Evolutionary conservation across 768 basidiomycete species (phyloP), one percentile per base, ranked within the genome.

Genomic region (Boletus subcaerulescens): DNA sequence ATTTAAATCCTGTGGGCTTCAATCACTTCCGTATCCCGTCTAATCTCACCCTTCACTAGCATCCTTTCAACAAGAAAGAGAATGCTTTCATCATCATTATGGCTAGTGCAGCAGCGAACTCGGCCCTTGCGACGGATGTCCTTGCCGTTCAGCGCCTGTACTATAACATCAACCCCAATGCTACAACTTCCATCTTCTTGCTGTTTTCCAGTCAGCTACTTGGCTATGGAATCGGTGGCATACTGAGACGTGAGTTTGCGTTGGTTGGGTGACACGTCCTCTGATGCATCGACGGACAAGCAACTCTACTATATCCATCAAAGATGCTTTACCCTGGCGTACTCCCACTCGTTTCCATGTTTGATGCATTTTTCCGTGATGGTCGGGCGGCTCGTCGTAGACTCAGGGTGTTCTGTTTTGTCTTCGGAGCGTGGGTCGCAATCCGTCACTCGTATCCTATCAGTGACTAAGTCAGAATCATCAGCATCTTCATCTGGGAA

Each of bases 41-140:
- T 32, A 13, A 13, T 31, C 60, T 55, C n/a, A 53, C 18, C 33
- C 33, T 44, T 45, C 32, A 15, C 35, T n/a, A 81, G 80, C 74
- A 77, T 22, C 78, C 82, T 5, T 82, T 81, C 66, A 82, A 82
- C 63, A 81, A 79, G 65, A 82, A 82, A 51, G 82, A 83, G 61
- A 79, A 80, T 65, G 79, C 80, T 0, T 80, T 82, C 58, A 77
- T 82, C 33, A 74, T 82, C 7, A 80, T 82, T 53, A 82, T 82
- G 81, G 61, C 81, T 20, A 76, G 76, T 53, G 78, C 81, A 3
- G 80, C 80, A 4, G 76, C 80, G 14, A 81, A 76, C 41, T 75
- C 77, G 0, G 80, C 81, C 4, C 72, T 82, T 20, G 81, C 74
- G 5, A 82, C 80, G 0, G 80, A 82, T 44, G 75, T 82, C 10